phyloP scores from a whole-genome alignment of 208 protist genomes.

The Leishmania arabica region DNA sequence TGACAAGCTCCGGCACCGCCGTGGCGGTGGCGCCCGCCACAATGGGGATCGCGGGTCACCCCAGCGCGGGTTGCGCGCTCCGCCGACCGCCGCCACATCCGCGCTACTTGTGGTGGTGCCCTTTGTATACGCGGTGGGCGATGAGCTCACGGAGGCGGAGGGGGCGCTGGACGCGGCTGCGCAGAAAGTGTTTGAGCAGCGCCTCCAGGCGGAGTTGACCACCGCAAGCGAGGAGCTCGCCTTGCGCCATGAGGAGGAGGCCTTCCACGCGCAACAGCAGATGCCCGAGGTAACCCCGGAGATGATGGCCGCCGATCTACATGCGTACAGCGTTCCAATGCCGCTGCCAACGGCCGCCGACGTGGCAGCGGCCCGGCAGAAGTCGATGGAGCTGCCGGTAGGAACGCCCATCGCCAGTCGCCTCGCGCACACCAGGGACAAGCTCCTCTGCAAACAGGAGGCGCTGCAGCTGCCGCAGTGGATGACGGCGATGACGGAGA shows the following conservation, averaged over 20 bases:
- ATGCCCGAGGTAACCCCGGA: slow-evolving; percentile 62
- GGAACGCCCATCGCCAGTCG: slow-evolving; percentile 42
- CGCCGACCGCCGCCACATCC: not conserved
- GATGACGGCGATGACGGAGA: slow-evolving; percentile 24
- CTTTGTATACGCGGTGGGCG: slow-evolving; percentile 74
- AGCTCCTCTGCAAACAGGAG: slow-evolving; percentile 38
- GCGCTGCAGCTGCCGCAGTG: slow-evolving; percentile 27
- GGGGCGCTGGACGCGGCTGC: slow-evolving; percentile 73
- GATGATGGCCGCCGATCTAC: slow-evolving; percentile 29
- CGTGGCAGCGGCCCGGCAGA: slow-evolving; percentile 45
- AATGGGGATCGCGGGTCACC: not conserved
- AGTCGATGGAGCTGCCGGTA: slow-evolving; percentile 36
- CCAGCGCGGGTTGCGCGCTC: not conserved
- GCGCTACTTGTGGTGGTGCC: slow-evolving; percentile 59
- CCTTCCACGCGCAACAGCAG: slow-evolving; percentile 74
- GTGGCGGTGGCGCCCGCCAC: slow-evolving; percentile 11
- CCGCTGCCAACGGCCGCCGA: slow-evolving; percentile 52
- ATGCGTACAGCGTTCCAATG: slow-evolving; percentile 55
- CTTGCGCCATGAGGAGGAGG: slow-evolving; percentile 83
- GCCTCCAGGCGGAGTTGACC: slow-evolving; percentile 52
- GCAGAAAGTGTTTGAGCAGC: slow-evolving; percentile 61
- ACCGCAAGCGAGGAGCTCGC: slow-evolving; percentile 61
- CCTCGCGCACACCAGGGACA: slow-evolving; percentile 47
- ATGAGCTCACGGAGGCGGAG: slow-evolving; percentile 84
- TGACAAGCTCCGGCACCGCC: slow-evolving; percentile 16